phyloP scores from a whole-genome alignment of 148 eudicot genomes.

The Fagopyrum esculentum region DNA sequence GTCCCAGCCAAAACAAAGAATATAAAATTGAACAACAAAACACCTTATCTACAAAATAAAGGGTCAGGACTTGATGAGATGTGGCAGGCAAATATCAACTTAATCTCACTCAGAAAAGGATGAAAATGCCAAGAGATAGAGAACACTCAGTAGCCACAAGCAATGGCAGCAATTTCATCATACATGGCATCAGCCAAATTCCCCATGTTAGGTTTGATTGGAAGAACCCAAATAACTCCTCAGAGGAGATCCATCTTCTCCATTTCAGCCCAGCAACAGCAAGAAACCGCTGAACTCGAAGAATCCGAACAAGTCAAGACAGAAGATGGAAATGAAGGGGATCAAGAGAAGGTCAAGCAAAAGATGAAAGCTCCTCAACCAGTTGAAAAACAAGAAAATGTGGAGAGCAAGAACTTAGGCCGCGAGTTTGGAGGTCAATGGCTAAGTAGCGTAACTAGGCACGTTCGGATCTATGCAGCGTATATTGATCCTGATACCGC shows the following conservation, averaged over 20 bases:
- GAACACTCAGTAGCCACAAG: constrained; percentile 15
- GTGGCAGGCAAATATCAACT: constrained; percentile 13
- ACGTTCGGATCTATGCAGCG: constrained; percentile 83
- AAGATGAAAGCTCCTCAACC: constrained; percentile 37
- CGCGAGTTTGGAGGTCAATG: constrained; percentile 86
- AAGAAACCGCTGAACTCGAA: constrained; percentile 24
- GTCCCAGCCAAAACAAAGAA: background rate
- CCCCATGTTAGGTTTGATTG: constrained; percentile 30
- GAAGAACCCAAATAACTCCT: constrained; percentile 14
- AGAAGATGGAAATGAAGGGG: constrained; percentile 18
- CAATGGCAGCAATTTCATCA: constrained; percentile 54
- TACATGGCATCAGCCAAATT: constrained; percentile 49
- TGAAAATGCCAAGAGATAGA: constrained; percentile 8
- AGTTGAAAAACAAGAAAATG: constrained; percentile 59
- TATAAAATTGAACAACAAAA: background rate
- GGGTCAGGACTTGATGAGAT: constrained; percentile 15
- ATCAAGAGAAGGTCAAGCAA: constrained; percentile 8
- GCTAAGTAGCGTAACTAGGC: constrained; percentile 85
- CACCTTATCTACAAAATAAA: constrained; percentile 37
- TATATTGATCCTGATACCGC: constrained; percentile 74
- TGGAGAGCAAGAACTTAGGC: constrained; percentile 63
- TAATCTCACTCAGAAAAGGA: constrained; percentile 6
- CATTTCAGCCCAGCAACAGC: constrained; percentile 50
- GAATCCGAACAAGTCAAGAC: constrained; percentile 17
- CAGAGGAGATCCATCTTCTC: constrained; percentile 23